Base-by-base conservation (phyloP, 345 rosid species). In the Eucalyptus polyanthemos region DNA sequence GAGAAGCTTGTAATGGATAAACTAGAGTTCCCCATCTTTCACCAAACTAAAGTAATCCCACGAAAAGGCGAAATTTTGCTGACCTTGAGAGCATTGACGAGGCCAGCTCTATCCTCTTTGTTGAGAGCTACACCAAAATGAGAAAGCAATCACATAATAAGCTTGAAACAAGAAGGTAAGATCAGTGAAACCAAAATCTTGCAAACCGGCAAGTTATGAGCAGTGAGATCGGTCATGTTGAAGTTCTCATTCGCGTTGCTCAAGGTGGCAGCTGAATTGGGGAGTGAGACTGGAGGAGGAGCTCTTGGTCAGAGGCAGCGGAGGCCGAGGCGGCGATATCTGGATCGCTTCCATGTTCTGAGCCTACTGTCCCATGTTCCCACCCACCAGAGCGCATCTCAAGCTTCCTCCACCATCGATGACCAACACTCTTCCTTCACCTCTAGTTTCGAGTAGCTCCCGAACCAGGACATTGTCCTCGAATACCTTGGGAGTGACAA, bases 401-500 rank as follows among this genome's bases (percentile, higher is more conserved):
- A 69, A 90, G 97, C 99, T 97, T 87, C 96, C 99, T 76, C 97
- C 99, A 37, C 99, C 98, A 87, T 97, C 98, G 42, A 95, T 92
- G 24, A 97, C 96, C 13, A 94, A 92, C 69, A 96, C 99, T 88
- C 94, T 88, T 15, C 98, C 98, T 89, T 97, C 97, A 13, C 99
- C 98, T 89, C 91, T 93, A 86, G 93, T 93, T 90, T 96, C 98
- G 6, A 96, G 94, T n/a, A 94, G 92, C 94, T 93, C 94, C 83
- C 98, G 90, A 22, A 96, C 97, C 83, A 96, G 88, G 51, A 97
- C 97, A 34, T 96, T 96, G 95, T 97, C 98, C 93, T 96, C 98
- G 34, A 96, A 96, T 81, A 96, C 96, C 92, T 96, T 97, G 13
- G 95, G 90, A 12, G 99, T 97, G 87, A 94, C 94, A 83, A 97